These are phyloP conservation scores for Leccinum variicolor DNA, from an alignment of 768 basidiomycete species.

Conservation along the genomic window DNA sequence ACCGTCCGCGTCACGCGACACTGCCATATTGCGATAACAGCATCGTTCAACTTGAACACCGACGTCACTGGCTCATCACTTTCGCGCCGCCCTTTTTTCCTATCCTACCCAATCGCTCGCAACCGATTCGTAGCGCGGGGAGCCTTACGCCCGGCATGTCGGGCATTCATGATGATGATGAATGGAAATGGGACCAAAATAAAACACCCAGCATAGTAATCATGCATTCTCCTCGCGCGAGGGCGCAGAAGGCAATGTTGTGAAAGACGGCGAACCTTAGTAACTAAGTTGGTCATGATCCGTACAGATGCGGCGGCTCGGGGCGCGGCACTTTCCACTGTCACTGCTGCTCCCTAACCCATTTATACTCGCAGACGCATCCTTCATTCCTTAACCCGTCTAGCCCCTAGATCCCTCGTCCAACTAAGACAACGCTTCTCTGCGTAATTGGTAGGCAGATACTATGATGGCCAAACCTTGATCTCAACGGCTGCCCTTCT, in stretches of 20 bases:
- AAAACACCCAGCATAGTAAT: neutral
- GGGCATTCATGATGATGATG: too few species aligned
- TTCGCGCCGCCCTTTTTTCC: too few species aligned
- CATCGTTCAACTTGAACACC: too few species aligned
- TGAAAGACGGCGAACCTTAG: neutral
- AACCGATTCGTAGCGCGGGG: too few species aligned
- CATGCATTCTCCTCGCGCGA: neutral
- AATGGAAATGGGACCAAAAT: too few species aligned
- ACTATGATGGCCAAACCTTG: neutral
- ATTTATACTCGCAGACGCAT: neutral
- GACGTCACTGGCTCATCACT: too few species aligned
- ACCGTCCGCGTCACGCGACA: neutral
- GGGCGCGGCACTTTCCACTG: too few species aligned
- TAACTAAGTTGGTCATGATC: too few species aligned
- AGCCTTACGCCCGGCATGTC: too few species aligned
- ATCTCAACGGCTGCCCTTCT: neutral
- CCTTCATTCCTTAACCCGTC: neutral
- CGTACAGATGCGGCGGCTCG: too few species aligned
- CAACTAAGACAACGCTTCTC: neutral
- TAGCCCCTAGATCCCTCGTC: neutral
- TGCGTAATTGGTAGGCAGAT: neutral
- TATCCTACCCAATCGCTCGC: too few species aligned
- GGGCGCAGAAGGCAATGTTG: neutral
- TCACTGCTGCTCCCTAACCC: neutral
- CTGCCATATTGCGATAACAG: too few species aligned